Conservation (phyloP, 768 basidiomycete genomes). For the Rhodosporidiobolus sp. region DNA sequence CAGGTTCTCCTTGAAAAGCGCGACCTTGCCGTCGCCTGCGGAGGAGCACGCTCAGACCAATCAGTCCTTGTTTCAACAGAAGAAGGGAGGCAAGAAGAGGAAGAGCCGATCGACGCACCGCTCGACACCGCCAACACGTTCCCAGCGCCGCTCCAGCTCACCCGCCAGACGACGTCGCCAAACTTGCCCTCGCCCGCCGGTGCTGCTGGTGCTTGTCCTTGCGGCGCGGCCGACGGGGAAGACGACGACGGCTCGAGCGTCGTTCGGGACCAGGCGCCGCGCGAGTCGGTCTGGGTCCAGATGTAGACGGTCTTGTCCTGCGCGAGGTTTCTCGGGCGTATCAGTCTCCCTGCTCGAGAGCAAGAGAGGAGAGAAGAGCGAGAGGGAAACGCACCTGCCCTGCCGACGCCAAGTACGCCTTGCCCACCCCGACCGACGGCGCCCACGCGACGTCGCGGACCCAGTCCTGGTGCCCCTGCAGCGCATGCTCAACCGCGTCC, state of each 20-base stretch:
- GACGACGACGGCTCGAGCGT: conserved; percentile 64
- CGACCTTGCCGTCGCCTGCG: conserved; percentile 88
- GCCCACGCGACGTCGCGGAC: conserved; percentile 99
- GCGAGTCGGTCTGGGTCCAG: conserved; percentile 75
- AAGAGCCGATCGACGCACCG: conserved; percentile 29
- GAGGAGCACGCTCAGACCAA: background rate
- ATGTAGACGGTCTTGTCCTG: conserved; percentile 82
- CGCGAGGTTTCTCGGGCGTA: background rate
- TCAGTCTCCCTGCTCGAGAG: background rate
- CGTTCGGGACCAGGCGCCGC: conserved; percentile 72
- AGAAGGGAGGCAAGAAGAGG: no score
- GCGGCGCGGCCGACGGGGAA: conserved; percentile 51
- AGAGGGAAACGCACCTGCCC: conserved; percentile 64
- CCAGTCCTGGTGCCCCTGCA: conserved; percentile 95
- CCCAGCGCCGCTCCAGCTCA: conserved; percentile 94
- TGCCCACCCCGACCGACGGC: conserved; percentile 89
- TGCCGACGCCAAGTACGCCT: conserved; percentile 92
- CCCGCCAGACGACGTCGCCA: conserved; percentile 97
- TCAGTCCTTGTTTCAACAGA: background rate
- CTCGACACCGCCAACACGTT: conserved; percentile 95
- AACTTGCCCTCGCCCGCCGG: conserved; percentile 69
- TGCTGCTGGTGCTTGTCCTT: conserved; percentile 51
- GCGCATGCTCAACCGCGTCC: conserved; percentile 70
- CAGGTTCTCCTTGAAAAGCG: conserved; percentile 95
- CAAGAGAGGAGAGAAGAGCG: background rate